phyloP scores from a whole-genome alignment of 2,329 filamentous ascomycete species.

The Xylariales sp. region DNA sequence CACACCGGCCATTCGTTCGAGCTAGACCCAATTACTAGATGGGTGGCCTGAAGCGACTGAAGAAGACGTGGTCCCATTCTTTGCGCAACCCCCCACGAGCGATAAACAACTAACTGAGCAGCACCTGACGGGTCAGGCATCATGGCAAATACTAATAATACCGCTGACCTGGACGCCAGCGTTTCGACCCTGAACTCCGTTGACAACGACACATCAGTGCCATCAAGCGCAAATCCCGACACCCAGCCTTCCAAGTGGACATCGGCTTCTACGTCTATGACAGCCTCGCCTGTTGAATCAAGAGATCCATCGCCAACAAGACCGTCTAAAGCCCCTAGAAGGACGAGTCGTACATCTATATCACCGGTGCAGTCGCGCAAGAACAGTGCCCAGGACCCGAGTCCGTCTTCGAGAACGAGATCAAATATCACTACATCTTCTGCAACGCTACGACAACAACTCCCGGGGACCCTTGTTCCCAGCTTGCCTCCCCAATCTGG shows the following conservation, averaged over 20 bases:
- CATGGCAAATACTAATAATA: constrained; percentile 45
- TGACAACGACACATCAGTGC: constrained; percentile 49
- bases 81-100: constrained; percentile 39
- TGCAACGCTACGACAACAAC: constrained; percentile 68
- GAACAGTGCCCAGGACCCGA: constrained; percentile 72
- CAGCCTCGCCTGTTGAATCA: constrained; percentile 48
- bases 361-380: constrained; percentile 67
- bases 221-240: constrained; percentile 49
- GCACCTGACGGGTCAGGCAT: constrained; percentile 38
- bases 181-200: constrained; percentile 49
- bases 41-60: constrained; percentile 42
- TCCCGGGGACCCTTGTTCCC: constrained; percentile 76
- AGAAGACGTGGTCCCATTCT: constrained; percentile 46
- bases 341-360: constrained; percentile 47
- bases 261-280: constrained; percentile 49
- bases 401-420: constrained; percentile 67
- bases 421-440: constrained; percentile 69
- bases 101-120: constrained; percentile 35
- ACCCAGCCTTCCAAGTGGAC: constrained; percentile 51
- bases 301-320: constrained; percentile 49
- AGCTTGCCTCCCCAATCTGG: constrained; percentile 67
- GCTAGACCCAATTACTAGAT: constrained; percentile 44
- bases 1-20: constrained; percentile 43
- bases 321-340: constrained; percentile 38
- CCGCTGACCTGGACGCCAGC: constrained; percentile 49